Percentiles rank a stretch among this genome's conserved stretches.
phyloP scores from a whole-genome alignment of 2,329 filamentous ascomycete species.

The Alternaria burnsii region DNA sequence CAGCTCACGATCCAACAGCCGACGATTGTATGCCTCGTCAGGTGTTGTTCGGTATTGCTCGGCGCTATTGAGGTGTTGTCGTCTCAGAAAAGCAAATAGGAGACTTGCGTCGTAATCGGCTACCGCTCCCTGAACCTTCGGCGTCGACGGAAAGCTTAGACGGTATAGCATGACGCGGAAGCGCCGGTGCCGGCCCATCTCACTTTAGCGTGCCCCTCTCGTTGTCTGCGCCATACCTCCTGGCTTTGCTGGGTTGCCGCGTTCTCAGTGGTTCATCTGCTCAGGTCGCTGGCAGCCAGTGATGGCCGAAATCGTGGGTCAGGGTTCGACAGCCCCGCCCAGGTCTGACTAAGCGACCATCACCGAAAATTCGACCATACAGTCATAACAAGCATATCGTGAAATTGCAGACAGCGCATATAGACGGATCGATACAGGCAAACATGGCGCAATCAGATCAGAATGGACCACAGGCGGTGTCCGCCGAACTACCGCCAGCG shows the following conservation, averaged over 20 bases:
- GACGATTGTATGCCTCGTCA: neutral
- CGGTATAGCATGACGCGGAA: conserved; percentile 14
- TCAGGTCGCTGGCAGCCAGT: neutral
- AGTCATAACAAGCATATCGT: conserved; percentile 12
- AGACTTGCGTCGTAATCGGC: conserved; percentile 15
- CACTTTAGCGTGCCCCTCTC: conserved; percentile 11
- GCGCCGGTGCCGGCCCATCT: neutral
- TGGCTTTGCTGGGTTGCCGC: conserved; percentile 6
- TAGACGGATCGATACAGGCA: neutral
- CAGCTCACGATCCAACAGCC: neutral
- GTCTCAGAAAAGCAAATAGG: conserved; percentile 15
- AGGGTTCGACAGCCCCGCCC: conserved; percentile 11
- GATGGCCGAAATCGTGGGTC: neutral
- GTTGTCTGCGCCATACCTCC: conserved; percentile 13
- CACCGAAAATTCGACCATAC: conserved; percentile 24
- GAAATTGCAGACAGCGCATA: neutral
- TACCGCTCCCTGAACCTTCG: neutral
- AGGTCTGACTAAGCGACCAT: conserved; percentile 33
- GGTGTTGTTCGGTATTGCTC: conserved; percentile 8
- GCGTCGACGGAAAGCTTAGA: conserved; percentile 4
- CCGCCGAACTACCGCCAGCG: conserved; percentile 63
- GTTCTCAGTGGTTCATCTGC: neutral
- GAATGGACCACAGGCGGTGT: conserved; percentile 31
- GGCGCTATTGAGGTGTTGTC: conserved; percentile 2
- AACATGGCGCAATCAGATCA: conserved; percentile 29